Evolutionary conservation across 2,329 filamentous ascomycete genomes (phyloP).

Genomic region (Claviceps fusiformis): DNA sequence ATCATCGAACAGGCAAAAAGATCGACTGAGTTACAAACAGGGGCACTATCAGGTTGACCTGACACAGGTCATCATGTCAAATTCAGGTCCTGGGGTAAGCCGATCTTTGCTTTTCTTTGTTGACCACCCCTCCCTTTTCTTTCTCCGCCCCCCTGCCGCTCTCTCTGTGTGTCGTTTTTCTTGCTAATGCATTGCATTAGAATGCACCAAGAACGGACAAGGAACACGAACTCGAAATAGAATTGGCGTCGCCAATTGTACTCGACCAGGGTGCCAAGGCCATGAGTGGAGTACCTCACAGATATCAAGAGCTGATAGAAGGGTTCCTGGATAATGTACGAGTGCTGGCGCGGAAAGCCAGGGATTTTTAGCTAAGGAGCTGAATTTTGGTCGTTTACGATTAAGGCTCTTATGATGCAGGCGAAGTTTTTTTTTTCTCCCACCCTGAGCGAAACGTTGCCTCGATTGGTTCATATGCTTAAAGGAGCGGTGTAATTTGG

Average conservation of each 20-base stretch:
- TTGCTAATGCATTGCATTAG: conserved; percentile 13
- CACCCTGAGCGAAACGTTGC: neutral
- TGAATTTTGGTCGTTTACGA: neutral
- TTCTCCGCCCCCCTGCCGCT: neutral
- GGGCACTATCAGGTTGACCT: conserved; percentile 81
- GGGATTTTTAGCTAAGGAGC: conserved; percentile 15
- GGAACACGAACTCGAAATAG: conserved; percentile 71
- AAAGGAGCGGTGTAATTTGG: neutral
- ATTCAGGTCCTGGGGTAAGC: conserved; percentile 24
- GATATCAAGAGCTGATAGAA: conserved; percentile 54
- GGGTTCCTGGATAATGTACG: conserved; percentile 64
- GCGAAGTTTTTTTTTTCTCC: neutral
- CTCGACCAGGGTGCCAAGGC: conserved; percentile 51
- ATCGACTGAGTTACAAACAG: conserved; percentile 83
- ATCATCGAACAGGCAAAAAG: conserved; percentile 60
- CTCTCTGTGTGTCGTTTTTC: neutral
- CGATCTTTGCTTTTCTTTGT: neutral
- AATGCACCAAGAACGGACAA: conserved; percentile 36
- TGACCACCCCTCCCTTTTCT: neutral
- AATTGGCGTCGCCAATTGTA: conserved; percentile 51
- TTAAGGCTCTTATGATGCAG: neutral
- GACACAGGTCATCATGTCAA: conserved; percentile 62
- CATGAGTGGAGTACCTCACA: conserved; percentile 36
- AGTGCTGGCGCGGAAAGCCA: conserved; percentile 36
- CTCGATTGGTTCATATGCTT: neutral